Evolutionary conservation across 768 basidiomycete genomes (phyloP).

Genomic region (Pleurotus platypus): DNA sequence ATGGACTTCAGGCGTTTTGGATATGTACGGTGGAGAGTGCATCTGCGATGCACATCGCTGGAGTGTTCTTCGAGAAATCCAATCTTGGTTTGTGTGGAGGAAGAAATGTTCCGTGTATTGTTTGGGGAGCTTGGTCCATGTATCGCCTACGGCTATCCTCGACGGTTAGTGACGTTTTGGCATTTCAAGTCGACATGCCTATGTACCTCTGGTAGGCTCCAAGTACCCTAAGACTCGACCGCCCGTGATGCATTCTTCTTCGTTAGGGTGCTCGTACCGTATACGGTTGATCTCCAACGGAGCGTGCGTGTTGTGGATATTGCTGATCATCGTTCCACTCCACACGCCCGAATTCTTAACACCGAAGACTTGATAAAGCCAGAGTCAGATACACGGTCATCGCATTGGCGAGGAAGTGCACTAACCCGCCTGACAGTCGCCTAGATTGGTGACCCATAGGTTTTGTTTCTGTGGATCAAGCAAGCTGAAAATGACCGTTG

Average conservation of each 20-base stretch:
- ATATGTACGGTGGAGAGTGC: constrained; percentile 43
- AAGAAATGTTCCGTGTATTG: constrained; percentile 35
- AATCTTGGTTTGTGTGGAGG: constrained; percentile 27
- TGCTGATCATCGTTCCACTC: constrained; percentile 38
- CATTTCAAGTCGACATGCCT: not conserved
- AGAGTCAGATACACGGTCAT: not conserved
- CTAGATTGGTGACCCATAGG: constrained; percentile 59
- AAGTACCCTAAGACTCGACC: constrained; percentile 51
- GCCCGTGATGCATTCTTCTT: constrained; percentile 39
- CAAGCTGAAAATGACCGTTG: constrained; percentile 50
- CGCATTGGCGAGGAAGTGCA: not conserved
- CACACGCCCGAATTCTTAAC: constrained; percentile 33
- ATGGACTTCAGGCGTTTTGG: constrained; percentile 35
- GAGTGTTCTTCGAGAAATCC: constrained; percentile 26
- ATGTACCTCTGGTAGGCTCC: constrained; percentile 52
- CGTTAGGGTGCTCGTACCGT: constrained; percentile 44
- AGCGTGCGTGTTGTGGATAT: constrained; percentile 39
- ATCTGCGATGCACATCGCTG: constrained; percentile 28
- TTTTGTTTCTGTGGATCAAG: constrained; percentile 45
- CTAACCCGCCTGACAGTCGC: constrained; percentile 21
- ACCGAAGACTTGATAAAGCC: constrained; percentile 27
- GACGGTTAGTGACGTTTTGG: not conserved
- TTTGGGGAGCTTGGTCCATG: constrained; percentile 42
- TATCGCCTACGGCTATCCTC: constrained; percentile 38
- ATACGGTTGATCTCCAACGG: constrained; percentile 42